Evolutionary conservation across 441 rosid genomes (phyloP).

Genomic region (Eugenia klotzschiana): DNA sequence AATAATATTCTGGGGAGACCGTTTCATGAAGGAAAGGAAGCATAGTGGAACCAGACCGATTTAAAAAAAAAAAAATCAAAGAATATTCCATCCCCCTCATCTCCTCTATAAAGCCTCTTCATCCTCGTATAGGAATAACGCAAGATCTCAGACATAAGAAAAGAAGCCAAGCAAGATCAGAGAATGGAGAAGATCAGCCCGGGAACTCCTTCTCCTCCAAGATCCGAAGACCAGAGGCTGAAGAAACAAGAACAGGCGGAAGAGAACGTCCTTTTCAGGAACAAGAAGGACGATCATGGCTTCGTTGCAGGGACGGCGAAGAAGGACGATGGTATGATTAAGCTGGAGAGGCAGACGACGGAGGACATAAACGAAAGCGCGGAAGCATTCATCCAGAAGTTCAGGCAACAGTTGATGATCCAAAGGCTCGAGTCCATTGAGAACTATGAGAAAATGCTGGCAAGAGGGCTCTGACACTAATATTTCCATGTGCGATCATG

Average conservation of each 20-base stretch:
- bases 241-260: background rate
- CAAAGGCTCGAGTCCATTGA: slow-evolving; percentile 74
- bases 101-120: background rate
- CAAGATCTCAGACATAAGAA: background rate
- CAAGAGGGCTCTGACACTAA: slow-evolving; percentile 23
- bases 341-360: slow-evolving; percentile 23
- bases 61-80: background rate
- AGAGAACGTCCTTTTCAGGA: background rate
- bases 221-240: background rate
- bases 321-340: background rate
- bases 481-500: background rate
- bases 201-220: background rate
- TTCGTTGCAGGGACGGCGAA: background rate
- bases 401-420: slow-evolving; percentile 52
- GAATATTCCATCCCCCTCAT: background rate
- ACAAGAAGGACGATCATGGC: background rate
- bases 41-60: background rate
- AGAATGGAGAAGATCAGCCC: background rate
- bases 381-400: slow-evolving; percentile 66
- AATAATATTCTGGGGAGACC: background rate
- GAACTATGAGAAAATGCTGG: slow-evolving; percentile 46
- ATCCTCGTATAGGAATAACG: background rate
- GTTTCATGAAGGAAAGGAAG: background rate
- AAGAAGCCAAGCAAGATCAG: background rate
- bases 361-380: slow-evolving; percentile 64